Evolutionary conservation across 176 grass and related monocot species (phyloP).

Genomic region (Hordeum vulgare): MorexV3_pseudomolecules_assembly NC_058519.1:596904617-596905116

Average conservation of each 20-base stretch:
- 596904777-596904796: slow-evolving; percentile 82
- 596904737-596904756: slow-evolving; percentile 90
- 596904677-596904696: slow-evolving; percentile 19
- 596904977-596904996: slow-evolving; percentile 21
- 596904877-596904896: slow-evolving; percentile 60
- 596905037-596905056: slow-evolving; percentile 5
- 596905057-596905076: slow-evolving; percentile 27
- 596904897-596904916: slow-evolving; percentile 72
- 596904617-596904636: background rate
- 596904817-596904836: slow-evolving; percentile 82
- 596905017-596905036: background rate
- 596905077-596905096: slow-evolving; percentile 19
- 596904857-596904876: slow-evolving; percentile 75
- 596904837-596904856: slow-evolving; percentile 98
- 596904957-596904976: slow-evolving; percentile 61
- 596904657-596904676: slow-evolving; percentile 18
- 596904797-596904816: slow-evolving; percentile 78
- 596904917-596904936: slow-evolving; percentile 85
- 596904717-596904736: slow-evolving; percentile 89
- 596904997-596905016: background rate
- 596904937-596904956: slow-evolving; percentile 70
- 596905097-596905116: slow-evolving; percentile 57
- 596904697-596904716: slow-evolving; percentile 48
- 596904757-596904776: slow-evolving; percentile 79
- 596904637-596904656: background rate